phyloP scores from a whole-genome alignment of 352 stramenopile species.

The Elongisporangium anandrum region DNA sequence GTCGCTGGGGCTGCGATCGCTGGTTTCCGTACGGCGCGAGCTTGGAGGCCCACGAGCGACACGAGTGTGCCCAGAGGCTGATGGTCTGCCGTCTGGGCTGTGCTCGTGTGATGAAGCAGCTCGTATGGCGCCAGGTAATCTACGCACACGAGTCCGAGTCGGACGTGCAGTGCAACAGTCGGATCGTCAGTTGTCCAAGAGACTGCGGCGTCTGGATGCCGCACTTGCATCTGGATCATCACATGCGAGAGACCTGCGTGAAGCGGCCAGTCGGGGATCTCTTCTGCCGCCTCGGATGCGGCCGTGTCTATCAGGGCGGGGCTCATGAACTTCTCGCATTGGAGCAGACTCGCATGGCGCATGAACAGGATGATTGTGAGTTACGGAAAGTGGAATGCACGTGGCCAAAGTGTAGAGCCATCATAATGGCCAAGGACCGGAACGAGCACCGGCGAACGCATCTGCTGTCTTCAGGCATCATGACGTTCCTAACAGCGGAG shows the following conservation, averaged over 20 bases:
- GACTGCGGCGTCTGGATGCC: conserved; percentile 69
- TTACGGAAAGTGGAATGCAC: conserved; percentile 67
- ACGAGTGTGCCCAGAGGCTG: conserved; percentile 52
- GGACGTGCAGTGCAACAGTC: conserved; percentile 31
- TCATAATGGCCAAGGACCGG: conserved; percentile 49
- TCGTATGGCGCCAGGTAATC: conserved; percentile 42
- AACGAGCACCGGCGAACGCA: conserved; percentile 59
- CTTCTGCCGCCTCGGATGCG: conserved; percentile 53
- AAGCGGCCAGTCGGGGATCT: conserved; percentile 56
- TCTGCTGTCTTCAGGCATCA: conserved; percentile 50
- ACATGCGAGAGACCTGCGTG: conserved; percentile 60
- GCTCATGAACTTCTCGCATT: conserved; percentile 55
- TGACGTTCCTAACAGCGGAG: conserved; percentile 55
- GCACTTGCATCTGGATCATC: conserved; percentile 32
- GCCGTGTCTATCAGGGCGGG: conserved; percentile 43
- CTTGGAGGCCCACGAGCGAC: conserved; percentile 41
- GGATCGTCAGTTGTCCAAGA: conserved; percentile 53
- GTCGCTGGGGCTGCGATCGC: conserved; percentile 52
- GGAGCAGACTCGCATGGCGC: conserved; percentile 57
- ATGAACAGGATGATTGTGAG: conserved; percentile 68
- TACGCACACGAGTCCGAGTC: conserved; percentile 49
- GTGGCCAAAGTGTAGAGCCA: conserved; percentile 57
- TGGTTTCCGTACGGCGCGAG: conserved; percentile 44
- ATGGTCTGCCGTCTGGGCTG: conserved; percentile 72
- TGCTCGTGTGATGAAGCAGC: conserved; percentile 35